phyloP scores from a whole-genome alignment of 2,329 filamentous ascomycete species.

The Penicillium sp. region DNA sequence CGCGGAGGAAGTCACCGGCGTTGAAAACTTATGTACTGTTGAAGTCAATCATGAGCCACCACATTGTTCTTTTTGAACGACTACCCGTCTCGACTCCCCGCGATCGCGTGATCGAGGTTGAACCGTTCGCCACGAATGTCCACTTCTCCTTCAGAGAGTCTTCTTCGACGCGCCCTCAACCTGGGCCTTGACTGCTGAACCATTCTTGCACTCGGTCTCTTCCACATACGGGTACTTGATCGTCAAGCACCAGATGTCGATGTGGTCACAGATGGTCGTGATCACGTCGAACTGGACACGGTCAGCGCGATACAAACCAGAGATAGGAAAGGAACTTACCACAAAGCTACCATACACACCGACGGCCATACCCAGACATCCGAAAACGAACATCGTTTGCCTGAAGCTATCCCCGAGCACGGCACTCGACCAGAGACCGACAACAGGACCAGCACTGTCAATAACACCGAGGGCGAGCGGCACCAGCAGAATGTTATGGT shows the following conservation, averaged over 20 bases:
- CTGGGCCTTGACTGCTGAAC: slow-evolving; percentile 27
- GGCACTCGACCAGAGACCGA: slow-evolving; percentile 66
- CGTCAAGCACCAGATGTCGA: slow-evolving; percentile 97
- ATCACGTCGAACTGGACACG: slow-evolving; percentile 73
- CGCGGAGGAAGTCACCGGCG: slow-evolving; percentile 6
- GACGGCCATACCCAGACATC: slow-evolving; percentile 76
- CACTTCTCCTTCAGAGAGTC: slow-evolving; percentile 9
- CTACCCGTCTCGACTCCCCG: background rate
- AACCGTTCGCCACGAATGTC: slow-evolving; percentile 12
- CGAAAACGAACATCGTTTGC: slow-evolving; percentile 87
- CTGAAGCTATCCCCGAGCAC: slow-evolving; percentile 74
- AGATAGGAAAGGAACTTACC: slow-evolving; percentile 41
- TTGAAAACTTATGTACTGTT: slow-evolving; percentile 17
- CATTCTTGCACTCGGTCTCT: slow-evolving; percentile 25
- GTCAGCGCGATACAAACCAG: background rate
- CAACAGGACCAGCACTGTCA: slow-evolving; percentile 72
- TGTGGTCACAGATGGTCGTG: slow-evolving; percentile 93
- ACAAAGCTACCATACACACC: slow-evolving; percentile 98
- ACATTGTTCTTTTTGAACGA: background rate
- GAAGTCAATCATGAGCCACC: slow-evolving; percentile 16
- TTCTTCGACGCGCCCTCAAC: slow-evolving; percentile 28
- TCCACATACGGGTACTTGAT: slow-evolving; percentile 77
- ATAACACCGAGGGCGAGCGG: slow-evolving; percentile 75
- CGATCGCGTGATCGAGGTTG: slow-evolving; percentile 17
- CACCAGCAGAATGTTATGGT: slow-evolving; percentile 78